These are phyloP conservation scores for Coniochaeta hoffmannii DNA, from an alignment of 2,329 filamentous ascomycete species.

Conservation along the genomic window DNA sequence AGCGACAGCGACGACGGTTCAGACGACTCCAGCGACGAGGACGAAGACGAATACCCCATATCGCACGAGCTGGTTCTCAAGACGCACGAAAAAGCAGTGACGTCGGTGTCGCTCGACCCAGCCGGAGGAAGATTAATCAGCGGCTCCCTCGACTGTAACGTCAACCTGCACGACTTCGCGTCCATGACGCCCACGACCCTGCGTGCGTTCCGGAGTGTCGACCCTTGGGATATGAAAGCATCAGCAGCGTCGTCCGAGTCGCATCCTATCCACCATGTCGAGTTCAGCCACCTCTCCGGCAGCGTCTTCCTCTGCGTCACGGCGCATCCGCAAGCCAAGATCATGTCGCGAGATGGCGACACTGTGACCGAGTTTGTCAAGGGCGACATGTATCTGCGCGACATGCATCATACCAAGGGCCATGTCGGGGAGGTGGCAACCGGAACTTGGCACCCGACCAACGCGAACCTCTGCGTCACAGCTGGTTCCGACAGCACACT, in stretches of 20 bases:
- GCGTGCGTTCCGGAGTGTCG: slow-evolving; percentile 85
- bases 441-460: slow-evolving; percentile 83
- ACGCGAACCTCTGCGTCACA: slow-evolving; percentile 79
- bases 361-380: slow-evolving; percentile 84
- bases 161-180: slow-evolving; percentile 92
- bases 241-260: slow-evolving; percentile 67
- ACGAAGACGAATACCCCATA: slow-evolving; percentile 82
- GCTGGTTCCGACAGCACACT: slow-evolving; percentile 92
- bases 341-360: slow-evolving; percentile 84
- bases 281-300: slow-evolving; percentile 79
- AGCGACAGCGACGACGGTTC: slow-evolving; percentile 34
- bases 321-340: slow-evolving; percentile 82
- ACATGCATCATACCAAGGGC: slow-evolving; percentile 97
- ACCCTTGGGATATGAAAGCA: slow-evolving; percentile 72
- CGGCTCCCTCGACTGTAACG: slow-evolving; percentile 82
- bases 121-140: slow-evolving; percentile 79
- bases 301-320: slow-evolving; percentile 79
- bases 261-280: slow-evolving; percentile 78
- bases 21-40: slow-evolving; percentile 56
- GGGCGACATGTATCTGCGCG: slow-evolving; percentile 95
- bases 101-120: slow-evolving; percentile 75
- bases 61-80: slow-evolving; percentile 91
- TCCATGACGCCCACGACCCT: slow-evolving; percentile 94
- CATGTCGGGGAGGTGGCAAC: slow-evolving; percentile 88
- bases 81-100: slow-evolving; percentile 84